Evolutionary conservation across 2,329 filamentous ascomycete genomes (phyloP).

Genomic region (Cryphonectria nitschkei): DNA sequence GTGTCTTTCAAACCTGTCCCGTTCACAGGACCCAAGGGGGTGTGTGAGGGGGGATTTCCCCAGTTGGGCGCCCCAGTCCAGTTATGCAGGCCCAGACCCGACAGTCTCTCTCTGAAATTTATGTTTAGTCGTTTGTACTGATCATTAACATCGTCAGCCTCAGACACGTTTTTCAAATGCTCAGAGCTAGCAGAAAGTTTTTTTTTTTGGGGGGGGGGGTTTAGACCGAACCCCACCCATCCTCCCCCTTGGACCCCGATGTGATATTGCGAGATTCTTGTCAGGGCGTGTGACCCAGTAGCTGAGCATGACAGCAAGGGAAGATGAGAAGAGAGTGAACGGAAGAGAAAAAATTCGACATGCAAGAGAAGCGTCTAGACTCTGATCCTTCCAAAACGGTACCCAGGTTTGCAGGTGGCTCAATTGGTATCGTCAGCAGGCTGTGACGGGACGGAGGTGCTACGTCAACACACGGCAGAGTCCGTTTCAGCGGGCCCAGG

Average conservation of each 20-base stretch:
- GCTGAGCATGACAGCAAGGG: not conserved
- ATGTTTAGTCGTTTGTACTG: not conserved
- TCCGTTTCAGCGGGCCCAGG: not conserved
- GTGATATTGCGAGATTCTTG: not conserved
- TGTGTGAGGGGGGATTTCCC: not conserved
- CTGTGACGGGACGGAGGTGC: not conserved
- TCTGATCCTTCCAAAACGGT: conserved; percentile 10
- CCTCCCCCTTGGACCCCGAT: no score
- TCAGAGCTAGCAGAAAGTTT: conserved; percentile 7
- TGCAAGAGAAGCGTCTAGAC: conserved; percentile 11
- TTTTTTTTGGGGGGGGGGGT: not conserved
- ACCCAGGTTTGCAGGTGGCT: not conserved
- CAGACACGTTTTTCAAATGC: conserved; percentile 6
- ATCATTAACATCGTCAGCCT: conserved; percentile 9
- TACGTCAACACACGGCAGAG: not conserved
- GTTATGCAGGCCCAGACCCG: not conserved
- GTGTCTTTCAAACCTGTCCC: not conserved
- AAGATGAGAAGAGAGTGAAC: not conserved
- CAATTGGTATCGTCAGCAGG: not conserved
- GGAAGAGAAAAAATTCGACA: not conserved
- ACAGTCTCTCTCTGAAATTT: no score
- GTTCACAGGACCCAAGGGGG: not conserved
- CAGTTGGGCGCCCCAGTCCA: not conserved
- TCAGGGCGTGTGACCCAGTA: not conserved
- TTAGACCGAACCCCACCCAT: not conserved